Conservation (phyloP, 1,284 basidiomycete genomes). For the Meira nashicola region DNA sequence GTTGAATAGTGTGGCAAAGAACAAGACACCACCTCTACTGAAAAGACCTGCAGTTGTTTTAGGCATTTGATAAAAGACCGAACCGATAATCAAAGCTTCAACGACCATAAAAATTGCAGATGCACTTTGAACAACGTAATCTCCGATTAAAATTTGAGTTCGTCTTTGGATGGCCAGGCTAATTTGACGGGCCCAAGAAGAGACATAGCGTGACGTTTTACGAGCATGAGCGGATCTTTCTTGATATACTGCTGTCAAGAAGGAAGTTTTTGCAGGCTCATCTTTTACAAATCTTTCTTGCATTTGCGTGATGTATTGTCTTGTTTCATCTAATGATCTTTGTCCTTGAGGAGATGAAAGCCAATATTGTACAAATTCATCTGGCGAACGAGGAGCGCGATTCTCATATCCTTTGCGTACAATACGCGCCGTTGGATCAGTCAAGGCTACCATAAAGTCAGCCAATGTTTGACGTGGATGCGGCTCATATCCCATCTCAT, state of each 20-base stretch:
- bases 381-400: constrained; percentile 35
- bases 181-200: constrained; percentile 57
- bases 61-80: constrained; percentile 37
- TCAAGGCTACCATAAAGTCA: constrained; percentile 5
- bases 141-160: constrained; percentile 66
- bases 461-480: constrained; percentile 4
- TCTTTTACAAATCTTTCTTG: constrained; percentile 11
- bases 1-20: constrained; percentile 46
- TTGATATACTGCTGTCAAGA: constrained; percentile 22
- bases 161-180: constrained; percentile 65
- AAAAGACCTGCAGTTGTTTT: constrained; percentile 25
- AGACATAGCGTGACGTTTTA: constrained; percentile 28
- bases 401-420: constrained; percentile 46
- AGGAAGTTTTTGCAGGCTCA: constrained; percentile 20
- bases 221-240: constrained; percentile 28
- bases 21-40: constrained; percentile 33
- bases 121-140: constrained; percentile 53
- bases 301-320: constrained; percentile 26
- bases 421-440: constrained; percentile 17
- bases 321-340: constrained; percentile 25
- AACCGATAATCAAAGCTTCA: constrained; percentile 54
- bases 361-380: constrained; percentile 36
- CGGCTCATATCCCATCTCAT: constrained; percentile 43
- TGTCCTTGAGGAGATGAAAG: constrained; percentile 24
- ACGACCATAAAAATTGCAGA: constrained; percentile 16